Conservation (phyloP, 2,329 filamentous ascomycete species). For the Fusarium verrucosum region DNA sequence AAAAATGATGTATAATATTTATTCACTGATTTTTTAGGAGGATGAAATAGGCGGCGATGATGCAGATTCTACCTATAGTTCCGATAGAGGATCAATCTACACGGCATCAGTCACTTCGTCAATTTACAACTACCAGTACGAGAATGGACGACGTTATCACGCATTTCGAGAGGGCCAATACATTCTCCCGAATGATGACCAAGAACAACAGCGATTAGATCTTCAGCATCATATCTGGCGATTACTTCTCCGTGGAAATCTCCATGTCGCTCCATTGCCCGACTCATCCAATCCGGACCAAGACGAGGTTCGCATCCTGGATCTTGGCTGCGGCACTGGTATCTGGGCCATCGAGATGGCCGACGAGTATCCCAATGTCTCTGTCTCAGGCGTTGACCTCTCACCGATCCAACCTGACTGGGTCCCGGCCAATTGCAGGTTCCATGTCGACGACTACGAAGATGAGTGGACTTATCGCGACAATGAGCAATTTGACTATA, state of each 20-base stretch:
- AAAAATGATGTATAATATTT: not conserved
- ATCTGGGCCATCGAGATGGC: slow-evolving; percentile 69
- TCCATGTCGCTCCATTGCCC: slow-evolving; percentile 44
- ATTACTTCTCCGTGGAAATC: slow-evolving; percentile 37
- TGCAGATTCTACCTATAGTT: slow-evolving; percentile 50
- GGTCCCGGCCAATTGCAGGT: slow-evolving; percentile 69
- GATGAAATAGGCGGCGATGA: slow-evolving; percentile 38
- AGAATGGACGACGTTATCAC: slow-evolving; percentile 48
- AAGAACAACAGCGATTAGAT: slow-evolving; percentile 52
- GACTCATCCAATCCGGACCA: slow-evolving; percentile 9
- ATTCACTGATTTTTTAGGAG: not conserved
- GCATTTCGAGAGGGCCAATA: slow-evolving; percentile 47
- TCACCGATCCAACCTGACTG: slow-evolving; percentile 65
- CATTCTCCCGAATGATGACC: slow-evolving; percentile 46
- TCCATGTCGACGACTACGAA: slow-evolving; percentile 72
- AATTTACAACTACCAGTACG: slow-evolving; percentile 52
- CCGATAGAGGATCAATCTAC: slow-evolving; percentile 45
- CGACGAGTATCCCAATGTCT: slow-evolving; percentile 52
- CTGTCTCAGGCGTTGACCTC: slow-evolving; percentile 62
- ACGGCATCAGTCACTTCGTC: slow-evolving; percentile 54
- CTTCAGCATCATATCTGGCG: slow-evolving; percentile 50
- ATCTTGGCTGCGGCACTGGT: slow-evolving; percentile 69
- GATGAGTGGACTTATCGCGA: slow-evolving; percentile 51
- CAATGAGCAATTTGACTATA: slow-evolving; percentile 50
- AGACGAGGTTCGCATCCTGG: slow-evolving; percentile 56